Conservation (phyloP, 75 land plant genomes). For the Cupressus sempervirens region DNA sequence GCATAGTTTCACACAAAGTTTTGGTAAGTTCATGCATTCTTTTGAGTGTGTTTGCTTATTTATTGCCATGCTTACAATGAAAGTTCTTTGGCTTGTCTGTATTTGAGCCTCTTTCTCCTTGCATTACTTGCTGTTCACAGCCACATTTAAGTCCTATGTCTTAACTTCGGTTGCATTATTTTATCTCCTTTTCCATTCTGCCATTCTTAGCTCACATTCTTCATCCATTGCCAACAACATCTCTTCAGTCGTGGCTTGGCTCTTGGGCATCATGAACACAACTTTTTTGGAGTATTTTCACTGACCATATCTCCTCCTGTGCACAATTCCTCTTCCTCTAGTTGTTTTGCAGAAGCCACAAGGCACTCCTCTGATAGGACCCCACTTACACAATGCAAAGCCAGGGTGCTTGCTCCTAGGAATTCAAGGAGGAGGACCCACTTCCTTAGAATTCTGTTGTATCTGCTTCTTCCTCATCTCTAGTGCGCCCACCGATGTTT, state of each 20-base stretch:
- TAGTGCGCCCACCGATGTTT: neutral
- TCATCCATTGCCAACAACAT: neutral
- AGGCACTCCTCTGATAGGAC: neutral
- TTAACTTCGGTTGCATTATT: too few relatives aligned
- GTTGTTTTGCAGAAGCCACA: neutral
- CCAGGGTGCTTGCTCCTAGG: neutral
- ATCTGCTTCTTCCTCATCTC: neutral
- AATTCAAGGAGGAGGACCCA: neutral
- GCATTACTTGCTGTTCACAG: too few relatives aligned
- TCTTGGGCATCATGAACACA: neutral
- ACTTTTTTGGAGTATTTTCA: neutral
- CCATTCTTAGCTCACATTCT: neutral
- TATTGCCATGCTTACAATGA: too few relatives aligned
- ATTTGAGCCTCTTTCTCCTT: too few relatives aligned
- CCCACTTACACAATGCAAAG: neutral
- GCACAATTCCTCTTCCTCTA: neutral
- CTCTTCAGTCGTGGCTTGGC: neutral
- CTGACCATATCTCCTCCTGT: neutral
- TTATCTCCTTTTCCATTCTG: too few relatives aligned
- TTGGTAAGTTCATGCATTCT: too few relatives aligned
- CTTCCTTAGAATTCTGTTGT: neutral
- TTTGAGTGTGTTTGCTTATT: too few relatives aligned
- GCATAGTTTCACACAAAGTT: too few relatives aligned
- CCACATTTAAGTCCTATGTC: neutral
- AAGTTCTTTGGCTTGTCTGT: too few relatives aligned